A percentile compares a stretch with the other conserved stretches of the same genome.
Evolutionary conservation across 2,329 filamentous ascomycete genomes (phyloP).

Genomic region (Xylariaceae sp.): DNA sequence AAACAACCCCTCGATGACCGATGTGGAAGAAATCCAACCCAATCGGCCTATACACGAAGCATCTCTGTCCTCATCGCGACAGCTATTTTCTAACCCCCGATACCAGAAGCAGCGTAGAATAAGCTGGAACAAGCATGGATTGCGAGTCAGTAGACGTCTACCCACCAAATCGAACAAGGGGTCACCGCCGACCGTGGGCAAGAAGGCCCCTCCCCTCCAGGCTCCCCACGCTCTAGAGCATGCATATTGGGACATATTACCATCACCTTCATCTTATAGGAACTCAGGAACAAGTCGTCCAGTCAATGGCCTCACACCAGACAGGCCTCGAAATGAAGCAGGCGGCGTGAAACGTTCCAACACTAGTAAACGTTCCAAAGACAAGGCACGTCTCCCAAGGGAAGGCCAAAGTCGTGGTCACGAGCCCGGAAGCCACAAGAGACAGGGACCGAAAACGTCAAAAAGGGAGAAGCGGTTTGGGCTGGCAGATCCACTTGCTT

Average conservation of each 20-base stretch:
- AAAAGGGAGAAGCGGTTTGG: conserved; percentile 29
- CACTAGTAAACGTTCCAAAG: neutral
- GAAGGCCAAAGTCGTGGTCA: neutral
- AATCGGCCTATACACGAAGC: conserved; percentile 31
- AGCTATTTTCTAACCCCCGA: conserved; percentile 30
- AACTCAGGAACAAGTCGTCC: conserved; percentile 1
- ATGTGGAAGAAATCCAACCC: conserved; percentile 21
- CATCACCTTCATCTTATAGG: conserved; percentile 17
- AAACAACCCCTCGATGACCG: conserved; percentile 25
- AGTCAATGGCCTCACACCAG: neutral
- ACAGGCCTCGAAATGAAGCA: neutral
- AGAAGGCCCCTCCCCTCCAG: conserved; percentile 24
- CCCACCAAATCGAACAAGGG: conserved; percentile 20
- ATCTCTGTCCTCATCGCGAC: conserved; percentile 30
- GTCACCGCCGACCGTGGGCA: conserved; percentile 15
- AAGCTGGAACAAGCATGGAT: conserved; percentile 31
- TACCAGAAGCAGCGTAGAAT: conserved; percentile 34
- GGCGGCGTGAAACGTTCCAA: neutral
- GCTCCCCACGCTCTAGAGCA: conserved; percentile 21
- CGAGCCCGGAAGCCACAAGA: conserved; percentile 6
- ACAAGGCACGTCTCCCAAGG: neutral
- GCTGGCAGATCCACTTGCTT: conserved; percentile 36
- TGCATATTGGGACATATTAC: conserved; percentile 29
- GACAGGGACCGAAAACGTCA: conserved; percentile 14
- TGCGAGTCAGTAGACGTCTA: conserved; percentile 33